phyloP scores from a whole-genome alignment of 805 yeast species.

The Monosporozyma siamensis region DNA sequence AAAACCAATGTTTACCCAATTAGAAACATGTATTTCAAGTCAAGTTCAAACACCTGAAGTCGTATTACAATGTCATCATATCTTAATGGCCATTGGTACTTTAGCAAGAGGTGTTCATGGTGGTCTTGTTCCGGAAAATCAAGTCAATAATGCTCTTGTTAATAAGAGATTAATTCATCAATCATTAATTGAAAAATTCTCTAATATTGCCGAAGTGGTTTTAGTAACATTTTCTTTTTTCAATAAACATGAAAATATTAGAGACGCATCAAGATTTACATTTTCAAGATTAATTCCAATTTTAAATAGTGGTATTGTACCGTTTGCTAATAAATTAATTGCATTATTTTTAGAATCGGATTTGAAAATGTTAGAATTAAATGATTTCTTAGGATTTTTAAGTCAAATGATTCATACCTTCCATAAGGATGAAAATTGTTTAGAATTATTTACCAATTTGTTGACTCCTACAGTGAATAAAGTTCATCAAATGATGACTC shows the following conservation, averaged over 20 bases:
- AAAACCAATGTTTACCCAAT: constrained; percentile 62
- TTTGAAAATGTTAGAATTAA: constrained; percentile 54
- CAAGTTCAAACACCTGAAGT: constrained; percentile 35
- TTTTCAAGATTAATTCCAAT: constrained; percentile 80
- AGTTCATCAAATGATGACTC: constrained; percentile 43
- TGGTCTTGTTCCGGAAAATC: constrained; percentile 33
- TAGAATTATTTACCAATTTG: constrained; percentile 63
- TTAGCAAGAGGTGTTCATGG: constrained; percentile 74
- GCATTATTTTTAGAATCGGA: constrained; percentile 51
- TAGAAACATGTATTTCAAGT: constrained; percentile 55
- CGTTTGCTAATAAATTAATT: constrained; percentile 59
- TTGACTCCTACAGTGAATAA: constrained; percentile 66
- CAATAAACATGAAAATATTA: constrained; percentile 52
- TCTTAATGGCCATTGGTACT: constrained; percentile 81
- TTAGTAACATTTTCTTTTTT: constrained; percentile 74
- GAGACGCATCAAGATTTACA: constrained; percentile 82
- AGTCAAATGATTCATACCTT: constrained; percentile 82
- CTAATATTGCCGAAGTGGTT: constrained; percentile 71
- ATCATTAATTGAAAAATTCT: constrained; percentile 40
- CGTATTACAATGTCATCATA: constrained; percentile 74
- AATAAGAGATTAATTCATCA: constrained; percentile 23
- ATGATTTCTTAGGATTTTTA: constrained; percentile 74
- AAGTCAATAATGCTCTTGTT: constrained; percentile 31
- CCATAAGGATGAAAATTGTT: constrained; percentile 55
- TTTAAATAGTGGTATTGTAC: constrained; percentile 42